Base-by-base conservation (phyloP, 1,139 yeast species). In the Debaryomyces fabryi region DNA sequence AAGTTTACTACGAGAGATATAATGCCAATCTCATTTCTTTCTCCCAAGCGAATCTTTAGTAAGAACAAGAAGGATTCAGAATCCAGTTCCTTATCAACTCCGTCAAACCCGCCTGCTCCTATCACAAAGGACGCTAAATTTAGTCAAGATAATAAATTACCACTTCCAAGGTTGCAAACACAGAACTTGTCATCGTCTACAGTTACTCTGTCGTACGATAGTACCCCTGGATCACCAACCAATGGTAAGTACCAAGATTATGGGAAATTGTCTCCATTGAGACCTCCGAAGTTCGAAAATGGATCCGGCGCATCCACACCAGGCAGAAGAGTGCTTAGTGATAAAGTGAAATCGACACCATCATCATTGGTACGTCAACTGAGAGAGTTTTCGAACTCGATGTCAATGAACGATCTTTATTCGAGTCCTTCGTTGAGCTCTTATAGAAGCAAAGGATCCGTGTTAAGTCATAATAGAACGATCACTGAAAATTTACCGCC, bases 361-460 rank as follows among this genome's bases (percentile, higher is more conserved):
- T 67, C 76, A 2, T 68, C 75, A 2, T 65, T 65, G 49, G 76
- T 72, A 3, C 65, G 78, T 48, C 73, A 69, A 46, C 68, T 69
- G 55, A 55, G 76, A 44, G 61, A 68, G 18, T 71, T 60, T 49
- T 67, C 73, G n/a, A 57, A 54, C 43, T 47, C 56, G 10, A 20
- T 42, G 24, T 29, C 45, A 21, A 21, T 41, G 25, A 36, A 40
- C 49, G 52, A 54, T 47, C 45, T 52, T n/a, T 56, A 53, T 16
- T 51, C 65, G 4, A 50, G 49, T 13, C 55, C 52, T 33, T 57
- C 64, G 10, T 32, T 53, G 15, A 48, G 46, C 35, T 29, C 42
- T 18, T 39, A 54, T 52, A 30, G 36, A 21, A 56, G 51, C 12
- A 55, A 52, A 43, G 29, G 36, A 20, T 54, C 68, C 7, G 55